Evolutionary conservation across 1,284 basidiomycete genomes (phyloP), one percentile per base, ranked within the genome.

Genomic region (Trichosporon sp.): DNA sequence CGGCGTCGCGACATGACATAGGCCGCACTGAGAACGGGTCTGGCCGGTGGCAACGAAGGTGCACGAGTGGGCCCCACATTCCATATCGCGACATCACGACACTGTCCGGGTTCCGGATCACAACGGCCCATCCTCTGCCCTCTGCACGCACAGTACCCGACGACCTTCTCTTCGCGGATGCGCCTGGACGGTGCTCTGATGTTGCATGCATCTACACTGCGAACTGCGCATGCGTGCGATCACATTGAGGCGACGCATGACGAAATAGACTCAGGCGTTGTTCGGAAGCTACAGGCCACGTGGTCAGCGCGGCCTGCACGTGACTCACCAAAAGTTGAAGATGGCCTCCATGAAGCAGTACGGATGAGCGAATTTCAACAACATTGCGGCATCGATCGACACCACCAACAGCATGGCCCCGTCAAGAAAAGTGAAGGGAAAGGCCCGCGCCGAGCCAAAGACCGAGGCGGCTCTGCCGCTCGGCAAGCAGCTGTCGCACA

Each of bases 401-500:
- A 31, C 21, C 34, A 65, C n/a, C 47, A 65, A 27, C 47, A 64
- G 21, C 56, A 64, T 64, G 63, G 34, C 64, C 34, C 38, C 64
- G 58, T 62, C 51, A 35, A 25, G 53, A 31, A 70, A 72, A 32
- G 51, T 73, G 51, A 74, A 72, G 66, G 66, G 69, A 32, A 80
- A 80, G 67, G 76, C 75, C 1, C 67, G 72, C 0, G 75, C 75
- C 25, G 75, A 76, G 35, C 72, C 72, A 13, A 77, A 77, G 60
- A 65, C 72, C 2, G 65, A 72, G 21, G 77, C 77, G 1, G 70
- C 73, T 5, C 75, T 85, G 67, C 93, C 93, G 1, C 83, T 95
- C 23, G 94, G 89, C 66, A 97, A 96, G 83, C 92, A 91, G 80
- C 88, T 97, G 42, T 93, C 93, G 11, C 93, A 93, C 58, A 93